Conservation (phyloP, 768 basidiomycete species). For the Lactarius tabidus region DNA sequence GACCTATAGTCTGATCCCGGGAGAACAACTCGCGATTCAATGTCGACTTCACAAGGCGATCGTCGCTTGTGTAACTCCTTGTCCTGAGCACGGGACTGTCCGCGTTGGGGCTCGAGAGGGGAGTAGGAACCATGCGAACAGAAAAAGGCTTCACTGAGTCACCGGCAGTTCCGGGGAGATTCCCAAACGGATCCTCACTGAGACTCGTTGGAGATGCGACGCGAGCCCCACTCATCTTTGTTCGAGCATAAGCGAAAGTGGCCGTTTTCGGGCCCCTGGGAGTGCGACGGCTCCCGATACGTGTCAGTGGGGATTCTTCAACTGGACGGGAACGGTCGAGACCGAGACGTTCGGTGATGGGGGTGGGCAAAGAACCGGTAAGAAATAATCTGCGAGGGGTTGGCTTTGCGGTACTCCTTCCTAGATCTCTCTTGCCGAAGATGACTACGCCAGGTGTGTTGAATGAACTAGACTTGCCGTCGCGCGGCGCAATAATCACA, state of each 20-base stretch:
- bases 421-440: constrained; percentile 25
- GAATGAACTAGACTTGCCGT: constrained; percentile 40
- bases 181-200: constrained; percentile 23
- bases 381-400: constrained; percentile 42
- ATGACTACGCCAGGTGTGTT: constrained; percentile 30
- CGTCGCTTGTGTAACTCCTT: constrained; percentile 18
- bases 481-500: constrained; percentile 31
- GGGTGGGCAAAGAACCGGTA: constrained; percentile 33
- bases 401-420: constrained; percentile 24
- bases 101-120: constrained; percentile 22
- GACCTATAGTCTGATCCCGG: constrained; percentile 22
- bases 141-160: constrained; percentile 13
- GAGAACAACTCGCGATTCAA: constrained; percentile 15
- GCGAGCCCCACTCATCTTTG: constrained; percentile 12
- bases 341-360: constrained; percentile 33
- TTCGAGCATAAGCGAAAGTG: constrained; percentile 26
- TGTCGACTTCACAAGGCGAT: constrained; percentile 17
- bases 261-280: constrained; percentile 8
- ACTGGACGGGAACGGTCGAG: constrained; percentile 30
- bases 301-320: constrained; percentile 47
- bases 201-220: constrained; percentile 9
- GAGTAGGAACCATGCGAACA: constrained; percentile 12
- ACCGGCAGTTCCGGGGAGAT: constrained; percentile 13
- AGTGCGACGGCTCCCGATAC: constrained; percentile 13
- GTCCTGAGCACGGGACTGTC: constrained; percentile 27